These are phyloP conservation scores for Detonula confervacea DNA, from an alignment of 352 stramenopile species.

Conservation along the genomic window DNA sequence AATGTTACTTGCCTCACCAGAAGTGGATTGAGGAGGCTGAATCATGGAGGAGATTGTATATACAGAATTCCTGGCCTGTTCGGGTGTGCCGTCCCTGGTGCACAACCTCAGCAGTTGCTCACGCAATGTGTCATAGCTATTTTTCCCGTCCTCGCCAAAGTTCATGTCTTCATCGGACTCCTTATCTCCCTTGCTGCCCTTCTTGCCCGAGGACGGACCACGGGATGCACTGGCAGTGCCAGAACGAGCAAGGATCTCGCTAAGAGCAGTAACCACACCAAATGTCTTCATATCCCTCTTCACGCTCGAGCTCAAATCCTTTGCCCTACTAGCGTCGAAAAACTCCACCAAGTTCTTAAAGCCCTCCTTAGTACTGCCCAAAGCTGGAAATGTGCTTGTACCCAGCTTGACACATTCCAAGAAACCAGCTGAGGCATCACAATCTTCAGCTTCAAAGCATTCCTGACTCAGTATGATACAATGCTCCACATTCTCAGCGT, in stretches of 20 bases:
- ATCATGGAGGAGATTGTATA: constrained; percentile 66
- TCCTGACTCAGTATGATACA: constrained; percentile 77
- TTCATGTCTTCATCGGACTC: constrained; percentile 20
- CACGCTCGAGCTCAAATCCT: constrained; percentile 16
- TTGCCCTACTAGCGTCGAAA: constrained; percentile 54
- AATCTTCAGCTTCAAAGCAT: constrained; percentile 65
- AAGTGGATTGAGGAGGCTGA: constrained; percentile 35
- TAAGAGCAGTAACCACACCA: constrained; percentile 65
- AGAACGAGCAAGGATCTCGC: constrained; percentile 62
- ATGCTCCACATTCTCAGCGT: constrained; percentile 69
- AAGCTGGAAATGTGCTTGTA: constrained; percentile 53
- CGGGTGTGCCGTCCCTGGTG: constrained; percentile 64
- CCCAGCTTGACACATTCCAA: constrained; percentile 58
- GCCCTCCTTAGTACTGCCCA: constrained; percentile 57
- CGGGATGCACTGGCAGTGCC: constrained; percentile 5
- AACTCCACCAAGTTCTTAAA: constrained; percentile 76
- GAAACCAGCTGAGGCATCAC: constrained; percentile 55
- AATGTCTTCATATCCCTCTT: constrained; percentile 58
- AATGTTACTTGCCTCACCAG: constrained; percentile 18
- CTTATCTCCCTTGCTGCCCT: neutral
- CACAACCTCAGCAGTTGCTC: constrained; percentile 66
- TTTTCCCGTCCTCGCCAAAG: constrained; percentile 22
- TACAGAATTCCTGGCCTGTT: constrained; percentile 76
- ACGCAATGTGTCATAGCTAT: constrained; percentile 39
- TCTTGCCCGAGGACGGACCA: constrained; percentile 33